Conservation (phyloP, 768 basidiomycete species). For the Lyophyllum shimeji region DNA sequence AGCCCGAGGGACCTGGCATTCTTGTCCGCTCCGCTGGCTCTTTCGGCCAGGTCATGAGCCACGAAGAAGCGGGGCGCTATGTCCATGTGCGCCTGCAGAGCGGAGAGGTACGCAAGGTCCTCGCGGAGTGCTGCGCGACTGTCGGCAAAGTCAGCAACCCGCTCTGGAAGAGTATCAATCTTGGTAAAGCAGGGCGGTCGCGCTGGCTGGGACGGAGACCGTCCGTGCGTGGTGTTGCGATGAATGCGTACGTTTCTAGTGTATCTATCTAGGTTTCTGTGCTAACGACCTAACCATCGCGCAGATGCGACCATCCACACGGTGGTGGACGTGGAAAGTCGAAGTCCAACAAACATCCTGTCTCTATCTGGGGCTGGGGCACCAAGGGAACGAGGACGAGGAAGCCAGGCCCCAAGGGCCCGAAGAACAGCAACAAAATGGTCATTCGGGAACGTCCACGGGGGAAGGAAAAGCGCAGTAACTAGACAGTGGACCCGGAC, state of each 20-base stretch:
- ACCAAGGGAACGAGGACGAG: slow-evolving; percentile 93
- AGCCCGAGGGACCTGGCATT: slow-evolving; percentile 71
- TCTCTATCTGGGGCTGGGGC: slow-evolving; percentile 90
- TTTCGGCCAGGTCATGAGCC: slow-evolving; percentile 77
- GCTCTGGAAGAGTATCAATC: slow-evolving; percentile 77
- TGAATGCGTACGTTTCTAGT: slow-evolving; percentile 77
- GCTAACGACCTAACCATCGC: slow-evolving; percentile 2
- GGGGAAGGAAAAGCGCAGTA: slow-evolving; percentile 54
- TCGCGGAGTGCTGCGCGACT: slow-evolving; percentile 81
- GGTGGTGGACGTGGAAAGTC: slow-evolving; percentile 98
- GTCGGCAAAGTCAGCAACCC: slow-evolving; percentile 92
- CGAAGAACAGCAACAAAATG: slow-evolving; percentile 85
- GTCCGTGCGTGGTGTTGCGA: slow-evolving; percentile 90
- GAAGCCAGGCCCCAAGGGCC: slow-evolving; percentile 88
- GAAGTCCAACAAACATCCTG: slow-evolving; percentile 93
- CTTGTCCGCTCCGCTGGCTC: slow-evolving; percentile 91
- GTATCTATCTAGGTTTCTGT: background rate
- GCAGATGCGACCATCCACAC: slow-evolving; percentile 87
- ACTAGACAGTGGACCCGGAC: slow-evolving; percentile 25
- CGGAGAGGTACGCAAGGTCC: slow-evolving; percentile 88
- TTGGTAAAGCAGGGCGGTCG: slow-evolving; percentile 91
- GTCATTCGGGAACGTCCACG: slow-evolving; percentile 84
- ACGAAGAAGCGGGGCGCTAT: slow-evolving; percentile 71
- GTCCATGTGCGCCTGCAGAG: slow-evolving; percentile 84
- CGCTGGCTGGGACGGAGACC: slow-evolving; percentile 88